A percentile compares a stretch with the other conserved stretches of the same genome.
Conservation (phyloP, 2,329 filamentous ascomycete species). For the Paradendryphiella salina region DNA sequence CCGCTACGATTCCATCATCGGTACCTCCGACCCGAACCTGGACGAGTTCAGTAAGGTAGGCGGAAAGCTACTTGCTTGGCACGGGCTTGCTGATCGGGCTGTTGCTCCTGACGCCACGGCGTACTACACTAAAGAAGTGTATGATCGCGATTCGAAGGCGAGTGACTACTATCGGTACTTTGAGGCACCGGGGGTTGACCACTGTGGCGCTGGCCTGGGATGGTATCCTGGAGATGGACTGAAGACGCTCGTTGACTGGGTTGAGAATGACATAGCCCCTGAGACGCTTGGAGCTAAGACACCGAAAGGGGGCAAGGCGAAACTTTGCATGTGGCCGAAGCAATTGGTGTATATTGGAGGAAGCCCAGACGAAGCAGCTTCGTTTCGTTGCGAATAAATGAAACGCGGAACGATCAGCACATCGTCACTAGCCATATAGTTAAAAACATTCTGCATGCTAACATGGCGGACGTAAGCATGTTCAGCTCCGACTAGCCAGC, state of each 20-base stretch:
- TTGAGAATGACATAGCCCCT: conserved; percentile 32
- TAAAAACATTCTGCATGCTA: no score
- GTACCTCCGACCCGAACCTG: conserved; percentile 16
- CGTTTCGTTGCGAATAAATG: conserved; percentile 9
- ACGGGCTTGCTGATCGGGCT: conserved; percentile 22
- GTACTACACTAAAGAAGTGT: conserved; percentile 18
- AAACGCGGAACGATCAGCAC: no score
- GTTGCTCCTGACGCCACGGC: conserved; percentile 19
- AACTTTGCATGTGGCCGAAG: conserved; percentile 24
- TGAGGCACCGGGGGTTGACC: conserved; percentile 36
- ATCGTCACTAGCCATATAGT: no score
- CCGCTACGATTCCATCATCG: conserved; percentile 18
- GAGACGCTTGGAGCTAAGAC: conserved; percentile 22
- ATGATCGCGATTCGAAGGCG: conserved; percentile 15
- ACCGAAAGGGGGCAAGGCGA: background rate
- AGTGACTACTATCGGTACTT: conserved; percentile 37
- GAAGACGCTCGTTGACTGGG: conserved; percentile 32
- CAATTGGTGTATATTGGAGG: conserved; percentile 17
- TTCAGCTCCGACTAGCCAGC: no score
- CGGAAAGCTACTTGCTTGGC: conserved; percentile 31
- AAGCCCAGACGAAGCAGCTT: background rate
- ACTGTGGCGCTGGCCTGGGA: conserved; percentile 31
- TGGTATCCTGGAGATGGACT: conserved; percentile 28
- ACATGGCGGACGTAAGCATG: no score
- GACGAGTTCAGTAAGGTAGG: conserved; percentile 18